Conservation (phyloP, 2,329 filamentous ascomycete species). For the Colletotrichum graminicola region DNA sequence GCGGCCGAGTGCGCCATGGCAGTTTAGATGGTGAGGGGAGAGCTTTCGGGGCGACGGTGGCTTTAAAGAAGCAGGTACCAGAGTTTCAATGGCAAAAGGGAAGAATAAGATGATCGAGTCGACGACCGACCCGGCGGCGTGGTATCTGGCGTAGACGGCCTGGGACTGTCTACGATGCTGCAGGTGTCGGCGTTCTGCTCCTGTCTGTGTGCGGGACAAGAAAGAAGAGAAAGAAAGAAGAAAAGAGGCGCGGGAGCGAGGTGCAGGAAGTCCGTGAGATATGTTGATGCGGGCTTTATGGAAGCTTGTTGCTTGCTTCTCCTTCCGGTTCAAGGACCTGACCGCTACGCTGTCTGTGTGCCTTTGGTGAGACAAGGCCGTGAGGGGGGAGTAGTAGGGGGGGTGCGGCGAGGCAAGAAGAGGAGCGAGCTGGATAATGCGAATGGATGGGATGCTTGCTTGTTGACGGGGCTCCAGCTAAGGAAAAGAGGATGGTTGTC, state of each 20-base stretch:
- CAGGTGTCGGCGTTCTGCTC: conserved; percentile 18
- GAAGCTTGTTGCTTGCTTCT: conserved; percentile 13
- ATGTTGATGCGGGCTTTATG: conserved; percentile 40
- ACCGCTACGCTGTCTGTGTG: conserved; percentile 34
- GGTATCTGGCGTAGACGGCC: conserved; percentile 9
- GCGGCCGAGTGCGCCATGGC: conserved; percentile 38
- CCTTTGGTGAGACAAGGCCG: conserved; percentile 31
- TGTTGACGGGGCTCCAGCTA: conserved; percentile 1
- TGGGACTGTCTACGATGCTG: conserved; percentile 31
- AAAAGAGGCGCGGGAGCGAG: conserved; percentile 13
- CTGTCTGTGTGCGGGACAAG: conserved; percentile 21
- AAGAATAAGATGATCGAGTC: conserved; percentile 13
- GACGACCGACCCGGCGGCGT: conserved; percentile 32
- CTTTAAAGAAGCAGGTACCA: conserved; percentile 15
- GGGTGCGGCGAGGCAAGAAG: conserved; percentile 27
- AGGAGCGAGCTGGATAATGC: neutral
- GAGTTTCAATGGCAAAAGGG: conserved; percentile 5
- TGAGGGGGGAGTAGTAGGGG: conserved; percentile 31
- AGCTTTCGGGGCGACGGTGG: neutral
- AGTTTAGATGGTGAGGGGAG: too few relatives aligned
- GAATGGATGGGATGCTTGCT: conserved; percentile 15
- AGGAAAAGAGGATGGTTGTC: conserved; percentile 1
- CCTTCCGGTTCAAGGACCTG: conserved; percentile 10
- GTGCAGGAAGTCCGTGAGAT: conserved; percentile 33
- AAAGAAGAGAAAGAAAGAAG: neutral